Conservation (phyloP, 2,329 filamentous ascomycete species). For the Botrytis galanthina region DNA sequence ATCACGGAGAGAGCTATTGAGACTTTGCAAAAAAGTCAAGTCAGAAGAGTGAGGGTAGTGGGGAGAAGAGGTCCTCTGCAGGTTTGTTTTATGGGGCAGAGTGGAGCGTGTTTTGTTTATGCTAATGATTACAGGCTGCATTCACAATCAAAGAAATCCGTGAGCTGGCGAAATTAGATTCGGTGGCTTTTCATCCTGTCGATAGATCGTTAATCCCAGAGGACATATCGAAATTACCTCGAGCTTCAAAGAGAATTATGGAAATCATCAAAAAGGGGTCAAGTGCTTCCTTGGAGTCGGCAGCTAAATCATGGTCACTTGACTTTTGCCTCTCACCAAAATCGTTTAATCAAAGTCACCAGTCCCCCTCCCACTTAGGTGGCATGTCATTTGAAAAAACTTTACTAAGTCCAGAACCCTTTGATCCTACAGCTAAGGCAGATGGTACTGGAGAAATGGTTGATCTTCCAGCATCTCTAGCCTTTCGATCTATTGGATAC, state of each 20-base stretch:
- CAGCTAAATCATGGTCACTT: conserved; percentile 74
- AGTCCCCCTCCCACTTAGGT: conserved; percentile 52
- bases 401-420: conserved; percentile 52
- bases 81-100: conserved; percentile 46
- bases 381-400: conserved; percentile 67
- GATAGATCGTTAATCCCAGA: conserved; percentile 64
- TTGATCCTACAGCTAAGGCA: conserved; percentile 51
- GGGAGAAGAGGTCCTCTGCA: conserved; percentile 87
- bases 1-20: conserved; percentile 84
- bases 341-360: conserved; percentile 51
- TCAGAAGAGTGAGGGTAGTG: conserved; percentile 81
- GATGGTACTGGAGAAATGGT: conserved; percentile 49
- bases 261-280: conserved; percentile 80
- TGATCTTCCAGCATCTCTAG: conserved; percentile 63
- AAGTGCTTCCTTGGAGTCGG: conserved; percentile 43
- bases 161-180: conserved; percentile 76
- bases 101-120: not conserved
- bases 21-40: conserved; percentile 65
- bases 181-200: conserved; percentile 69
- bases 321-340: conserved; percentile 81
- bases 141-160: conserved; percentile 95
- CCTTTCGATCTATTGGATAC: conserved; percentile 95
- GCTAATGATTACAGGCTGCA: conserved; percentile 58
- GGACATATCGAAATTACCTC: conserved; percentile 66
- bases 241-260: conserved; percentile 73